These are phyloP conservation scores for Prunus yedoensis DNA, from an alignment of 331 rosid genomes.

Conservation along the genomic window DNA sequence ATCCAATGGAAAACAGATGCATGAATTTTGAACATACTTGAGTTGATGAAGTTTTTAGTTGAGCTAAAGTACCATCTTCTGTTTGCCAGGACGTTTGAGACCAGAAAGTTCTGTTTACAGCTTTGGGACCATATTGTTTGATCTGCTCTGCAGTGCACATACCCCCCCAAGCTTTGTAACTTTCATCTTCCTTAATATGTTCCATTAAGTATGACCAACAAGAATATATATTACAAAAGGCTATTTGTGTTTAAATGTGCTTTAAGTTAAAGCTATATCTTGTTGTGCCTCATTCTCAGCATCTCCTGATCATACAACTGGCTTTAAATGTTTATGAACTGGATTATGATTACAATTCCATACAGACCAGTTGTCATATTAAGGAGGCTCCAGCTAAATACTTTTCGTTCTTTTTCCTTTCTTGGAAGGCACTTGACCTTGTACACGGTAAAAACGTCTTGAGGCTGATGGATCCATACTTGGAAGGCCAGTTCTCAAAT, in stretches of 20 bases:
- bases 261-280: background rate
- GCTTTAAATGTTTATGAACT: background rate
- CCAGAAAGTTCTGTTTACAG: slow-evolving; percentile 84
- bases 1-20: background rate
- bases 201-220: background rate
- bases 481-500: slow-evolving; percentile 83
- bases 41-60: background rate
- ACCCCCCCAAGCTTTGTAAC: slow-evolving; percentile 87
- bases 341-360: background rate
- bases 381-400: background rate
- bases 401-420: slow-evolving; percentile 9
- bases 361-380: no score
- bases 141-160: slow-evolving; percentile 91
- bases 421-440: slow-evolving; percentile 80
- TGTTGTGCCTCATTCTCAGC: background rate
- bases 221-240: background rate
- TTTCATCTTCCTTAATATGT: slow-evolving; percentile 15
- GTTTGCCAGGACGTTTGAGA: slow-evolving; percentile 70
- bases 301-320: background rate
- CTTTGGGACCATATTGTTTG: slow-evolving; percentile 87
- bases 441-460: slow-evolving; percentile 72
- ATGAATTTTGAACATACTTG: background rate
- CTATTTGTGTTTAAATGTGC: slow-evolving; percentile 4
- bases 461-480: slow-evolving; percentile 85
- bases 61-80: slow-evolving; percentile 20